Conservation (phyloP, 441 rosid species). For the Pelargonium australe region DNA sequence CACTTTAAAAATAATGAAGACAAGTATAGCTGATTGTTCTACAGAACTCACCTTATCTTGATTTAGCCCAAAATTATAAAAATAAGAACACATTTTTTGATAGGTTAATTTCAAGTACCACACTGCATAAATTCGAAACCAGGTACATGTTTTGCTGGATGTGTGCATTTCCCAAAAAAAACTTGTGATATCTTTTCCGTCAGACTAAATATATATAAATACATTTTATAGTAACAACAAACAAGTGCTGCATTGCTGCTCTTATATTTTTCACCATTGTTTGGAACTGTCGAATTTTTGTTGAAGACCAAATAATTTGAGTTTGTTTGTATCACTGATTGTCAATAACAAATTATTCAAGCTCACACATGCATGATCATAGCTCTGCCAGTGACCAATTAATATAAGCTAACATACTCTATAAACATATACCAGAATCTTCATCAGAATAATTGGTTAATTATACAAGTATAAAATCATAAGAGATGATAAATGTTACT, state of each 20-base stretch:
- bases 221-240: not conserved
- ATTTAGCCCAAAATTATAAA: not conserved
- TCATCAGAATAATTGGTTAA: not conserved
- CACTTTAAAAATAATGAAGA: not conserved
- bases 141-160: not conserved
- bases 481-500: conserved; percentile 14
- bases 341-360: not conserved
- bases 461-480: conserved; percentile 1
- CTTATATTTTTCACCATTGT: not conserved
- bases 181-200: not conserved
- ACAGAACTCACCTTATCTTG: not conserved
- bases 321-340: not conserved
- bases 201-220: not conserved
- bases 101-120: not conserved
- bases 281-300: not conserved
- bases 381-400: not conserved
- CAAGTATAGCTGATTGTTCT: not conserved
- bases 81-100: not conserved
- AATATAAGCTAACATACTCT: not conserved
- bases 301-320: not conserved
- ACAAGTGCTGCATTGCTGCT: not conserved
- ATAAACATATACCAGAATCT: not conserved
- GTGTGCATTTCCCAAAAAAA: not conserved
- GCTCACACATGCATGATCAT: not conserved
- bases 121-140: not conserved